phyloP scores from a whole-genome alignment of 2,329 filamentous ascomycete genomes.

The Aspergillus arachidicola region DNA sequence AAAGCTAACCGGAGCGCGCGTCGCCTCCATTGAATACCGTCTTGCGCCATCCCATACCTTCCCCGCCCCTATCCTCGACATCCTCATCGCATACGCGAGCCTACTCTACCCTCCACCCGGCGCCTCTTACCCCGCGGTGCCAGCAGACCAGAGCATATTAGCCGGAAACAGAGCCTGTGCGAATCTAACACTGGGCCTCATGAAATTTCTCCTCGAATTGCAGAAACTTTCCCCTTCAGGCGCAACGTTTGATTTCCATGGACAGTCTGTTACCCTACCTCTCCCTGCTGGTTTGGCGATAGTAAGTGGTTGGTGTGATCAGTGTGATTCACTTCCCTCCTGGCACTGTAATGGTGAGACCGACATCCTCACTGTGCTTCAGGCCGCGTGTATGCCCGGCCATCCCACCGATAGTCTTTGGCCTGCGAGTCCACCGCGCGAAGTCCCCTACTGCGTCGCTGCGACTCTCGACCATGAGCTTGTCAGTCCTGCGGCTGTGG shows the following conservation, averaged over 20 bases:
- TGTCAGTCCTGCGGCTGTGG: no score
- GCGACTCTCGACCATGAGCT: neutral
- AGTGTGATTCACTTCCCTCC: neutral
- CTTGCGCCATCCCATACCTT: no score
- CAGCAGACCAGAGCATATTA: neutral
- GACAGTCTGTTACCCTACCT: neutral
- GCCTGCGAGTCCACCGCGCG: neutral
- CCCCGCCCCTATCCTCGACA: no score
- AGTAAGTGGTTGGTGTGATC: neutral
- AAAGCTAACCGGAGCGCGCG: no score
- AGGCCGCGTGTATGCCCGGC: neutral
- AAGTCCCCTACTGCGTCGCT: neutral
- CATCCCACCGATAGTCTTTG: neutral
- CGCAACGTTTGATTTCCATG: neutral
- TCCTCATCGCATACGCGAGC: neutral
- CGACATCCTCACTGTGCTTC: neutral
- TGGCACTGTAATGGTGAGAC: neutral
- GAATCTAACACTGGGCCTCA: neutral
- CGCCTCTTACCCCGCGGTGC: neutral
- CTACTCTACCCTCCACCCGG: neutral
- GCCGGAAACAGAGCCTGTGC: neutral
- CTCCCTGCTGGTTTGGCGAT: neutral
- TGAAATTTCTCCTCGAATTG: neutral
- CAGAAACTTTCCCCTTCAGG: neutral
- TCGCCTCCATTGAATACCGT: no score